These are phyloP conservation scores for Ophiognomonia clavigignenti-juglandacearum DNA, from an alignment of 2,329 filamentous ascomycete species.

Conservation along the genomic window DNA sequence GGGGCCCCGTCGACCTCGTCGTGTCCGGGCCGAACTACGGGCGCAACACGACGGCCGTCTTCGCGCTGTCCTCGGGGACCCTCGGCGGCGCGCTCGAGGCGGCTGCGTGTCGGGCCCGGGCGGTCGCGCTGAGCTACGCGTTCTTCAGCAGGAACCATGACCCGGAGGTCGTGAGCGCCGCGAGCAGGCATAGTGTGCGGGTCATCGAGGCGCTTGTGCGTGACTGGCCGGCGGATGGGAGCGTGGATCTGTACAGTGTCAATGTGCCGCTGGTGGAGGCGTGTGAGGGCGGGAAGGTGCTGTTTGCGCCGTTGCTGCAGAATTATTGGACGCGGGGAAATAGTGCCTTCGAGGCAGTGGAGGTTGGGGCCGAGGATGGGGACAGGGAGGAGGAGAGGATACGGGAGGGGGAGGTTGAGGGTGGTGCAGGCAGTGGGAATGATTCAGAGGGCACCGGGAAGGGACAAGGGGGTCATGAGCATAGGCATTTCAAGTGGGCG, in stretches of 20 bases:
- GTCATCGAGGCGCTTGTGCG: conserved; percentile 74
- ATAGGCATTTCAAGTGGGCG: conserved; percentile 94
- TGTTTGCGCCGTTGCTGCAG: conserved; percentile 85
- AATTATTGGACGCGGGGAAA: conserved; percentile 78
- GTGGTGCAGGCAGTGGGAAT: conserved; percentile 20
- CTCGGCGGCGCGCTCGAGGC: conserved; percentile 74
- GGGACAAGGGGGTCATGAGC: conserved; percentile 49
- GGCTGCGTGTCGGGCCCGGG: conserved; percentile 61
- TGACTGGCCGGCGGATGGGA: conserved; percentile 64
- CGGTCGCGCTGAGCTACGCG: conserved; percentile 84
- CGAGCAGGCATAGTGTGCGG: conserved; percentile 66
- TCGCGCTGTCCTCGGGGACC: conserved; percentile 72
- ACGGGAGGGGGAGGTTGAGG: conserved; percentile 56
- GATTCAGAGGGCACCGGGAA: conserved; percentile 29
- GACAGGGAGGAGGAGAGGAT: conserved; percentile 70
- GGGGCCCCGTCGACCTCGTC: conserved; percentile 69
- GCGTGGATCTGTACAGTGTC: conserved; percentile 80
- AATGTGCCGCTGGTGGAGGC: conserved; percentile 83
- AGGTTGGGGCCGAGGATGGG: conserved; percentile 61
- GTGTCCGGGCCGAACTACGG: conserved; percentile 81
- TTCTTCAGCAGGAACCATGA: conserved; percentile 87
- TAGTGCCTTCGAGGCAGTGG: conserved; percentile 80
- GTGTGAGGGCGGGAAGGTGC: conserved; percentile 64
- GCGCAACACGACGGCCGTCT: conserved; percentile 75
- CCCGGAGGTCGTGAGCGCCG: conserved; percentile 71